phyloP scores from a whole-genome alignment of 805 yeast genomes.

The Myxozyma sirexii region DNA sequence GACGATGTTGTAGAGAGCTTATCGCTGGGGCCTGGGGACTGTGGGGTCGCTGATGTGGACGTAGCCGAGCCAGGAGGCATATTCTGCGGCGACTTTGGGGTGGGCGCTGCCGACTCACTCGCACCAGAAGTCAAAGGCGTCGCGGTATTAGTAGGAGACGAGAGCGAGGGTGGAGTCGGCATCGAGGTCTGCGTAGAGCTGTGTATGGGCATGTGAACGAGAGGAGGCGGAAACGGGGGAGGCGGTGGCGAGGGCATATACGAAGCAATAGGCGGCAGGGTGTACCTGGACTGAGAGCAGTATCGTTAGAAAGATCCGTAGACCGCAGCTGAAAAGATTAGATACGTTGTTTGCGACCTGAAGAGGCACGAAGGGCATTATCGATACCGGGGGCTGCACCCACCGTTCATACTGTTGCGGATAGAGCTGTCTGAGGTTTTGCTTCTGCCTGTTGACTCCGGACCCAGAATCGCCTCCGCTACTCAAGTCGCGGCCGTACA shows the following conservation, averaged over 20 bases:
- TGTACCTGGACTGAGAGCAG: background rate
- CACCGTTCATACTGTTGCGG: background rate
- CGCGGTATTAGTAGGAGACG: background rate
- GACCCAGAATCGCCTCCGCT: background rate
- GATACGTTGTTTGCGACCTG: background rate
- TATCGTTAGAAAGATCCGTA: background rate
- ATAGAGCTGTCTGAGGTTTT: background rate
- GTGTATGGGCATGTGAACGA: background rate
- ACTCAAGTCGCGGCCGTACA: background rate
- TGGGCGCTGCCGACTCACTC: background rate
- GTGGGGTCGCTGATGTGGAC: background rate
- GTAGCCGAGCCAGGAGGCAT: too few species aligned
- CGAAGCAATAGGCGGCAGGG: background rate
- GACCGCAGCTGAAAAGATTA: background rate
- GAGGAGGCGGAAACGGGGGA: constrained; percentile 1
- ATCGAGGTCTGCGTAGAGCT: background rate
- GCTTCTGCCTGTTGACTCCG: background rate
- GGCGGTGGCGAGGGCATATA: background rate
- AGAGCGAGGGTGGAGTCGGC: background rate
- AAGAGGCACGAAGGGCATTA: background rate
- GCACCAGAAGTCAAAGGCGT: background rate
- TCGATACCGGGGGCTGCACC: background rate
- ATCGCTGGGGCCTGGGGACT: background rate
- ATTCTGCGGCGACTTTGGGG: background rate
- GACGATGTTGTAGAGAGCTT: background rate